A percentile compares a stretch with the other conserved stretches of the same genome.
Evolutionary conservation across 2,329 filamentous ascomycete genomes (phyloP).

Genomic region (Alternaria metachromatica): DNA sequence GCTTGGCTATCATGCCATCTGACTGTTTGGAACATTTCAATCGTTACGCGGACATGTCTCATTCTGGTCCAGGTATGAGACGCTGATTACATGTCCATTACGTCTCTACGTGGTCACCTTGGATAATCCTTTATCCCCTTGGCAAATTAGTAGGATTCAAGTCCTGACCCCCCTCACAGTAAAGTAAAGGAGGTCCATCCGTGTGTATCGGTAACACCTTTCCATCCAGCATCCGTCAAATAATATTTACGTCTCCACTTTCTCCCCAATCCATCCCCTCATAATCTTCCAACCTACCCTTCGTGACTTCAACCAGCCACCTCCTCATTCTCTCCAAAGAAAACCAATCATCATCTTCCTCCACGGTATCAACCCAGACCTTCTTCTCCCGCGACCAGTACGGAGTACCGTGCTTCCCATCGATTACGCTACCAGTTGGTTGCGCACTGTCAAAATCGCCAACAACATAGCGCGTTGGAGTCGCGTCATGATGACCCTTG

Average conservation of each 20-base stretch:
- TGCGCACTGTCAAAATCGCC: slow-evolving; percentile 9
- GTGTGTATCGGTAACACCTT: background rate
- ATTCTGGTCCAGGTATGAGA: background rate
- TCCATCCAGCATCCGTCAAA: background rate
- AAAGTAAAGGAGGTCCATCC: background rate
- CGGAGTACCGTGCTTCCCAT: background rate
- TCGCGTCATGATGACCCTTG: background rate
- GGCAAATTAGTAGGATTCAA: background rate
- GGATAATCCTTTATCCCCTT: background rate
- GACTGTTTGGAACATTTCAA: background rate
- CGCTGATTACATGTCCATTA: fast-evolving
- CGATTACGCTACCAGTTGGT: background rate
- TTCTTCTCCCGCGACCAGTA: background rate
- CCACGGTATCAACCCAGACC: background rate
- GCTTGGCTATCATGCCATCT: background rate
- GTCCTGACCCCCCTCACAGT: background rate
- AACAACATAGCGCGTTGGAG: background rate
- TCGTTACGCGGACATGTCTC: background rate
- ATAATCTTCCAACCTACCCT: background rate
- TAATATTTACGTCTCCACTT: background rate
- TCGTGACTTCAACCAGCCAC: background rate
- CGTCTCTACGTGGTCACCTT: background rate
- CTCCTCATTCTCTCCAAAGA: background rate
- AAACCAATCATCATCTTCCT: slow-evolving; percentile 8
- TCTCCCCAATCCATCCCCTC: background rate